Evolutionary conservation across 2,329 filamentous ascomycete species (phyloP), one percentile per base, ranked within the genome.

Genomic region (Colletotrichum phormii): DNA sequence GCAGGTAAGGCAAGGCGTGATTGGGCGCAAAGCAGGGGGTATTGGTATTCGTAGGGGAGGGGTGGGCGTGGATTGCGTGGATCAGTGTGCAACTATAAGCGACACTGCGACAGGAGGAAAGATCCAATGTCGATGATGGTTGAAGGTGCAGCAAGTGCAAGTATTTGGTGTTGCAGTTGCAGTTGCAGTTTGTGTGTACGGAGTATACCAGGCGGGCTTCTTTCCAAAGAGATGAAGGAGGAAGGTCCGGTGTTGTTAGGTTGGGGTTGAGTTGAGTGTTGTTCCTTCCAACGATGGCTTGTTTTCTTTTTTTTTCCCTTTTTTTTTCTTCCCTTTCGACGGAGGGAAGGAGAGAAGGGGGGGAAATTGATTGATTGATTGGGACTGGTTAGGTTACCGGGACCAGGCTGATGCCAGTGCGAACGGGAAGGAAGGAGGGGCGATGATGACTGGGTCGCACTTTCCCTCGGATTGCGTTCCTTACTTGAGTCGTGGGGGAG

Each of bases 211-310:
- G 37, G 37, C 37, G 37, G 37, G 37, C 13, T 42, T 69, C 54
- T 58, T 67, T 29, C 35, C 68, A 54, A 58, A 54, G 13, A 71
- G 68, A 73, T 69, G 73, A 71, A 73, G 66, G 61, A 64, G 72
- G 59, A 61, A 58, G 37, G 26, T 26, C 26, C 26, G 24, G 46
- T 15, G 58, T 58, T 22, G 46, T 15, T 42, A 42, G 37, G 71
- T 59, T 49, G n/a, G 49, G 54, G 26, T 71, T 26, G 18, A 49
- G 42, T 49, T 49, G 42, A 49, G 18, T 49, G 18, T 18, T 9
- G 15, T 49, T 49, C 42, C 15, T 49, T 49, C 42, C 42, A n/a
- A n/a, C 8, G 42, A 49, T 49, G 18, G 42, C 18, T 49, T 49
- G 42, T 49, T 51, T 60, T 72, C 42, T 35, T 63, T 62, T 42